phyloP scores from a whole-genome alignment of 1,284 basidiomycete genomes.

The Cryptococcus floricola region DNA sequence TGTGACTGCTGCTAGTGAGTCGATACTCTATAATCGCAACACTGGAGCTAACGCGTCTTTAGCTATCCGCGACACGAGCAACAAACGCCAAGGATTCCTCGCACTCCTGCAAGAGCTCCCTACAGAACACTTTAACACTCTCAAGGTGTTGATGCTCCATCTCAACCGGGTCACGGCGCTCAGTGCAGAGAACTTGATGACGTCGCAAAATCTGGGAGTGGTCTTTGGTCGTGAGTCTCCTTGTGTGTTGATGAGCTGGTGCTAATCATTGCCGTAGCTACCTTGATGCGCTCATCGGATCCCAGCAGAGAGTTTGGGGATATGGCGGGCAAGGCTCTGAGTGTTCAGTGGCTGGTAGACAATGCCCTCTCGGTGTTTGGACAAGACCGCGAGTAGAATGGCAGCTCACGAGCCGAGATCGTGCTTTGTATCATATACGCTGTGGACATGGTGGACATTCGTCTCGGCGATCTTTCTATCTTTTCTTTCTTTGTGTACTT shows the following conservation, averaged over 20 bases:
- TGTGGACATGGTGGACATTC: no score
- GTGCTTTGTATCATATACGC: no score
- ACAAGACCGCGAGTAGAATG: background rate
- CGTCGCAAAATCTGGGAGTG: constrained; percentile 93
- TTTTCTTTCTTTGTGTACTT: no score
- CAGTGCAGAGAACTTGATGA: constrained; percentile 83
- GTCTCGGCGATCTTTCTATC: no score
- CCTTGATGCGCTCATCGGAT: constrained; percentile 84
- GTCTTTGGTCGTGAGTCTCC: constrained; percentile 89
- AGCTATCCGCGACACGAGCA: constrained; percentile 61
- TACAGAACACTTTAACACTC: constrained; percentile 78
- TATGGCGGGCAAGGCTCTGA: constrained; percentile 80
- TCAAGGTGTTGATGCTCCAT: constrained; percentile 79
- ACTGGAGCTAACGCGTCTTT: background rate
- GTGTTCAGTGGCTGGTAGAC: constrained; percentile 86
- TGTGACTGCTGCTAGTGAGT: constrained; percentile 63
- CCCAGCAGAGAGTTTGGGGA: constrained; percentile 87
- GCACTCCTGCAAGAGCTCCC: constrained; percentile 77
- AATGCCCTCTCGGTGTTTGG: constrained; percentile 61
- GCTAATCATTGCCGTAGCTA: constrained; percentile 57
- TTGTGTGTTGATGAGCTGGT: background rate
- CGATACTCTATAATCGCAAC: background rate
- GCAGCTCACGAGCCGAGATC: background rate
- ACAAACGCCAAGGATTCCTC: constrained; percentile 62
- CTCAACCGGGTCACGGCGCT: constrained; percentile 72